phyloP scores from a whole-genome alignment of 108 stramenopile species.

The Fistulifera solaris region DNA sequence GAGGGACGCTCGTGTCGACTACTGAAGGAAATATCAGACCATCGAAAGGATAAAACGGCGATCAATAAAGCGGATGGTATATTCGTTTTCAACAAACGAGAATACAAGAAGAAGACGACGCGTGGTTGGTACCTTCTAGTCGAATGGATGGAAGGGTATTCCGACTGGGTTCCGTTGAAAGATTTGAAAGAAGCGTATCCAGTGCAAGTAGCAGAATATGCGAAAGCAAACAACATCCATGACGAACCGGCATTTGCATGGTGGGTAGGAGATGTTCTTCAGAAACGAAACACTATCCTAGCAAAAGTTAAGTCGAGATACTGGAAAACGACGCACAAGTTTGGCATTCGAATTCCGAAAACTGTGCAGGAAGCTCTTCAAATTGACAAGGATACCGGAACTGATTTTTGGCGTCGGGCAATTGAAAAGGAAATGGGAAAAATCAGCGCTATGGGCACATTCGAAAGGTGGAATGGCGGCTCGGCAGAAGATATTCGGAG shows the following conservation, averaged over 20 bases:
- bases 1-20: constrained; percentile 10
- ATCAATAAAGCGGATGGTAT: background rate
- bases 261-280: constrained; percentile 31
- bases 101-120: constrained; percentile 21
- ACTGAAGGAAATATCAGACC: background rate
- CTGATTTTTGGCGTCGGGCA: constrained; percentile 21
- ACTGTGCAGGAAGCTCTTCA: constrained; percentile 14
- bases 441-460: constrained; percentile 11
- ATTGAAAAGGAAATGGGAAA: constrained; percentile 27
- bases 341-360: constrained; percentile 22
- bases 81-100: background rate
- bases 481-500: background rate
- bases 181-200: constrained; percentile 23
- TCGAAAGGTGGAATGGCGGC: constrained; percentile 17
- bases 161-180: constrained; percentile 10
- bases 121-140: constrained; percentile 35
- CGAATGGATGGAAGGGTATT: constrained; percentile 28
- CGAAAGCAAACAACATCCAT: constrained; percentile 6
- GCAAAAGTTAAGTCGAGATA: constrained; percentile 5
- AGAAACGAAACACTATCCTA: constrained; percentile 20
- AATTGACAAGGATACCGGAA: constrained; percentile 23
- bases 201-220: constrained; percentile 21
- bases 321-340: constrained; percentile 16
- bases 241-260: constrained; percentile 25
- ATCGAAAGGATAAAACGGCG: constrained; percentile 4